Percentiles rank a stretch among this genome's conserved stretches.
Evolutionary conservation across 768 basidiomycete genomes (phyloP).

Genomic region (Boletus reticulatus): DNA sequence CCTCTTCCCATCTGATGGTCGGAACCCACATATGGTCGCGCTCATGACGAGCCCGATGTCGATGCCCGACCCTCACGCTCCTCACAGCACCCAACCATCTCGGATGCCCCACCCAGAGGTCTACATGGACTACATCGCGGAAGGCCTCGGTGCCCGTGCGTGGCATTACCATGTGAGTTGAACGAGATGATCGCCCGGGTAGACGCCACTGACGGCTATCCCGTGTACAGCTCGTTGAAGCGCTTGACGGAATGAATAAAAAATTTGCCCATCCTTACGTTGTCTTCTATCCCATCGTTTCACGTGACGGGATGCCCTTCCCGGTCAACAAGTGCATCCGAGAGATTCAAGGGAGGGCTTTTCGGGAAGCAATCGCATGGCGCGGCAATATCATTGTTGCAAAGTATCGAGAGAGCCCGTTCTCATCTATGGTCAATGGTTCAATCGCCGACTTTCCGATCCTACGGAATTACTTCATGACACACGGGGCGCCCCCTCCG

Average conservation of each 20-base stretch:
- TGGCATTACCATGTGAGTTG: slow-evolving; percentile 72
- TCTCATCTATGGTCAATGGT: slow-evolving; percentile 59
- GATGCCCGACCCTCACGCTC: slow-evolving; percentile 42
- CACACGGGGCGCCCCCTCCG: slow-evolving; percentile 49
- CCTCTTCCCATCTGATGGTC: slow-evolving; percentile 76
- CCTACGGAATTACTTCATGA: slow-evolving; percentile 74
- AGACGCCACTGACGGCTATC: slow-evolving; percentile 16
- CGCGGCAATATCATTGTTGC: slow-evolving; percentile 77
- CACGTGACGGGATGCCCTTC: slow-evolving; percentile 80
- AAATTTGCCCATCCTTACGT: slow-evolving; percentile 80
- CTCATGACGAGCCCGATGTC: slow-evolving; percentile 69
- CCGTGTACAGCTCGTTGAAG: slow-evolving; percentile 57
- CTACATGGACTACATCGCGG: slow-evolving; percentile 84
- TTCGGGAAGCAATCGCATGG: slow-evolving; percentile 67
- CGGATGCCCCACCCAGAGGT: slow-evolving; percentile 82
- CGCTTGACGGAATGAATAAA: slow-evolving; percentile 76
- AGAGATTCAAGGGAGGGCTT: slow-evolving; percentile 67
- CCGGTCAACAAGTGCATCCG: slow-evolving; percentile 74
- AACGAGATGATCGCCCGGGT: slow-evolving; percentile 12
- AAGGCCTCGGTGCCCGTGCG: slow-evolving; percentile 60
- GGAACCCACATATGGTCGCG: slow-evolving; percentile 67
- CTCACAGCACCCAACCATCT: slow-evolving; percentile 45
- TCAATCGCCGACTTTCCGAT: slow-evolving; percentile 86
- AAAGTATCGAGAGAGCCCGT: slow-evolving; percentile 54
- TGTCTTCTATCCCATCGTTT: slow-evolving; percentile 72